Base-by-base conservation (phyloP, 768 basidiomycete genomes). In the Trametes villosa region DNA sequence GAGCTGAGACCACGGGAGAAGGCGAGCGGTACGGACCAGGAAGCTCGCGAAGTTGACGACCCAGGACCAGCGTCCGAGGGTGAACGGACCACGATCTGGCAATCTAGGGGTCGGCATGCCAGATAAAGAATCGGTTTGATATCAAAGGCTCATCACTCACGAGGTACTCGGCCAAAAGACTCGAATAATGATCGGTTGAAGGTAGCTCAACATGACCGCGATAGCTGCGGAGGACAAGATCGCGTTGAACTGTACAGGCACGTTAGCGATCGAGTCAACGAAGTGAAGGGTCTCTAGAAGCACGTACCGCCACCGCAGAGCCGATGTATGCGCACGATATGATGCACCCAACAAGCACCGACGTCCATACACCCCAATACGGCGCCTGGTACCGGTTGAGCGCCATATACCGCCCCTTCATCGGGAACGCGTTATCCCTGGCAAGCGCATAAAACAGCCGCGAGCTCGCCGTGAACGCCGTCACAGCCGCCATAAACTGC, bases 281-380 rank as follows among this genome's bases (percentile, higher is more conserved):
- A 20, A 34, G 13, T 45, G 11, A 9, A 46, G 20, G 50, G n/a
- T n/a, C n/a, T n/a, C n/a, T n/a, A n/a, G n/a, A n/a, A 29, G 4
- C 17, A 75, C 82, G 47, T 60, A 86, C 83, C 22, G 82, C 84
- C 56, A 85, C 78, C 1, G 77, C 69, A 4, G 82, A 83, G 8
- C 83, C 84, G 56, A 86, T 83, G 62, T 86, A 86, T 34, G 83
- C 80, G 62, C 82, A 84, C 33, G 81, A 83, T 47, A 86, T 79
- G 41, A 81, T 66, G 62, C 83, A 85, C 0, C 82, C 84, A 29
- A 82, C 65, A 20, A 83, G 59, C 7, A 84, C 84, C 2, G 82
- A 83, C 15, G 78, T 62, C 83, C 83, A 85, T 7, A 86, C 80
- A 20, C 83, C 84, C 65, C 75, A 76, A 52, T 79, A 83, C 18